Conservation (phyloP, 345 rosid species). For the Brassica juncea region DNA sequence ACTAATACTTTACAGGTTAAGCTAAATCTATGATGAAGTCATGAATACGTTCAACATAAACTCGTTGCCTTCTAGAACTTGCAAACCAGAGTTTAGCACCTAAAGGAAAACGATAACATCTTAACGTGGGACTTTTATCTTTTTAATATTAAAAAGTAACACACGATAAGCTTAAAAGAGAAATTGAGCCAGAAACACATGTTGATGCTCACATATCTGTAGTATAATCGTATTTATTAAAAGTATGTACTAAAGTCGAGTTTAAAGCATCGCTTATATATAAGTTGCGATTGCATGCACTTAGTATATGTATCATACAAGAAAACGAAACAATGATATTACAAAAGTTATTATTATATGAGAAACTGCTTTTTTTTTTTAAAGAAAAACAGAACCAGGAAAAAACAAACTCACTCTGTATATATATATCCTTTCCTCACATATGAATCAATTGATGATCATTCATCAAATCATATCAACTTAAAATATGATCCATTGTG, state of each 20-base stretch:
- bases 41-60: background rate
- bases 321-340: constrained; percentile 10
- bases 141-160: background rate
- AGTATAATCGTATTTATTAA: background rate
- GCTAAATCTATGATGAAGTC: background rate
- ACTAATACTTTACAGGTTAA: background rate
- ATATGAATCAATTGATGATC: constrained; percentile 23
- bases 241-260: background rate
- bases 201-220: background rate
- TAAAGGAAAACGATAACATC: background rate
- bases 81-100: background rate
- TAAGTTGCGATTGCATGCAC: background rate
- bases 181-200: background rate
- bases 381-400: background rate
- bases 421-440: background rate
- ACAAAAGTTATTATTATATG: constrained; percentile 12
- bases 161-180: background rate
- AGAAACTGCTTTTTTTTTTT: background rate
- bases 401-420: constrained; percentile 23
- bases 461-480: constrained; percentile 15
- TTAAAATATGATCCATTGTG: constrained; percentile 8
- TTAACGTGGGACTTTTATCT: background rate
- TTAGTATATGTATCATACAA: background rate
- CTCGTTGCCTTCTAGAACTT: background rate
- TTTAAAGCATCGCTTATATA: background rate